Base-by-base conservation (phyloP, 306 rosid genomes). In the Cicer arietinum region DNA sequence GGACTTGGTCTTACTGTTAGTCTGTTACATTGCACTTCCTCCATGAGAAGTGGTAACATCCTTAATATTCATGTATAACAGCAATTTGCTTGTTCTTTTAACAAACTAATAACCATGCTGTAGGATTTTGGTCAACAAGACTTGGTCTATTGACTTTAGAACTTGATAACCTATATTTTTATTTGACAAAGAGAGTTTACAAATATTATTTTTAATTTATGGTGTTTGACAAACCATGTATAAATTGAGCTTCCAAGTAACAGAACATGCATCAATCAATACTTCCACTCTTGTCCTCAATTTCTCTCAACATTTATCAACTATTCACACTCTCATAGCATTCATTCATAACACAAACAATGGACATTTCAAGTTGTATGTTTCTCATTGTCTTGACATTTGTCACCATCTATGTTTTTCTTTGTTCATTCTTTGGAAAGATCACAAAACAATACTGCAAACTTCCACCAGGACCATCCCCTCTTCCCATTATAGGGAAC, bases 391-490 rank as follows among this genome's bases (percentile, higher is more conserved):
- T 56, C 0, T 46, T 77, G 11, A 67, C 80, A n/a, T 67, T 41
- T 8, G 22, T 10, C 13, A 37, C 53, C 25, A 18, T 76, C 13
- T 25, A 4, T 76, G 47, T 13, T 41, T 63, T 63, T 52, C 46
- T 76, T 35, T 20, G 22, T 44, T 54, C 48, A 54, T 25, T 66
- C 48, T 16, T 53, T 52, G 57, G 74, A 30, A 67, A 5, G 7
- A 56, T n/a, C 18, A 66, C n/a, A 30, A 77, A 48, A 69, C 35
- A 54, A 69, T 48, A 77, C 13, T 3, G 8, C 6, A 69, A 59
- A 2, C 81, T 77, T 46, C 81, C 81, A 64, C 79, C 79, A 8
- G 79, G 79, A 64, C 79, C 79, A 1, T 12, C 64, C 30, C 71
- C 79, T 11, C 63, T 17, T 40, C 79, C 72, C n/a, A 64, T 75